Base-by-base conservation (phyloP, 108 stramenopile species). In the Skeletonema menzelii region DNA sequence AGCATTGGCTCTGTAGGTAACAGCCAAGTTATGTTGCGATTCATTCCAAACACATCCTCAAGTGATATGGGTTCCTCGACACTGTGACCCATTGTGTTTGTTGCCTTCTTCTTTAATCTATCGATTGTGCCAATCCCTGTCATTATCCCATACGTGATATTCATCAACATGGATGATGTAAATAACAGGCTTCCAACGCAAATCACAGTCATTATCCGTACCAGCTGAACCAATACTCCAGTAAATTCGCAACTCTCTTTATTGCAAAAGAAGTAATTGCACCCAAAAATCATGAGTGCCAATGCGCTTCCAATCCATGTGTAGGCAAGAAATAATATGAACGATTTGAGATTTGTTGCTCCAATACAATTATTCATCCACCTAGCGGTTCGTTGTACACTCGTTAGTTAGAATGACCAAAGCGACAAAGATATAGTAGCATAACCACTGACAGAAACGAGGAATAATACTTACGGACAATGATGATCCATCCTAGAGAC, bases 311-410 rank as follows among this genome's bases (percentile, higher is more conserved):
- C 84, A 6, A 87, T 80, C 88, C 92, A 95, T 5, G 93, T 91
- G 85, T 97, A 98, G 15, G 83, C 46, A 28, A 96, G 71, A 69
- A 98, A 98, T n/a, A 98, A 83, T 42, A 96, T 56, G 79, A 98
- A 98, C 8, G 53, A 65, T 34, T 61, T 73, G 35, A 64, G 63
- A 42, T 49, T 73, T 14, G 87, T 56, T 2, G 76, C 84, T 42
- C 91, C 94, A 22, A 95, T 73, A 82, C 96, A 96, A 66, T 96
- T 96, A 82, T 96, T 96, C 82, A 98, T 95, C 96, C 96, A 97
- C 40, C 40, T 42, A 4, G 31, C 31, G 31, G 40, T n/a, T n/a
- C 11, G 35, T 42, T n/a, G 40, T 42, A 42, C 40, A 42, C 3
- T 42, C 40, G 40, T 42, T n/a, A 42, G 40, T n/a, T n/a, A 15